Percentiles rank a stretch among this genome's conserved stretches.
phyloP scores from a whole-genome alignment of 148 eudicot species.

The Dianthus caryophyllus region DNA sequence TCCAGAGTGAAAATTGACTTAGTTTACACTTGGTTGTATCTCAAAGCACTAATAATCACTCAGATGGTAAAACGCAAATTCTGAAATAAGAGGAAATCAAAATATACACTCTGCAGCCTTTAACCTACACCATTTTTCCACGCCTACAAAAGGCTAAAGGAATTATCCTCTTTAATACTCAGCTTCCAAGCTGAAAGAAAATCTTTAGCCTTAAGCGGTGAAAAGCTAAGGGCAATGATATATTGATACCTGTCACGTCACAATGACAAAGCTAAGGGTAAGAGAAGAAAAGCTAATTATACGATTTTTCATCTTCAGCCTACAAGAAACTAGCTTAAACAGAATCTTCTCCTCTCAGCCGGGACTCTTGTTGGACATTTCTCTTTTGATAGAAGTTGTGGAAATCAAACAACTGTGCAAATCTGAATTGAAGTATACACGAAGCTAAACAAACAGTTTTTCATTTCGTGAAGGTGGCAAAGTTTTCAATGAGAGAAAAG shows the following conservation, averaged over 20 bases:
- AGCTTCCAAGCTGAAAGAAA: neutral
- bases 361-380: neutral
- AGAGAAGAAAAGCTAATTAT: neutral
- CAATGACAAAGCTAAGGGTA: neutral
- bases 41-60: neutral
- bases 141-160: too few relatives aligned
- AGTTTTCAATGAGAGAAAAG: neutral
- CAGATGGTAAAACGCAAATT: too few relatives aligned
- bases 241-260: too few relatives aligned
- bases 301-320: neutral
- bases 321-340: neutral
- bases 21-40: neutral
- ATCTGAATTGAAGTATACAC: neutral
- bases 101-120: neutral
- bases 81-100: neutral
- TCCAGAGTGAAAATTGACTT: neutral
- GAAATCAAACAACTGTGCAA: neutral
- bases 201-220: neutral
- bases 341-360: neutral
- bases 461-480: too few relatives aligned
- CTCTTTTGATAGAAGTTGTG: neutral
- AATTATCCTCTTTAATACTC: neutral
- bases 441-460: too few relatives aligned
- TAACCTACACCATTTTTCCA: neutral
- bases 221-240: too few relatives aligned